Evolutionary conservation across 805 yeast species (phyloP).

Genomic region (Yamadazyma akitaensis): DNA sequence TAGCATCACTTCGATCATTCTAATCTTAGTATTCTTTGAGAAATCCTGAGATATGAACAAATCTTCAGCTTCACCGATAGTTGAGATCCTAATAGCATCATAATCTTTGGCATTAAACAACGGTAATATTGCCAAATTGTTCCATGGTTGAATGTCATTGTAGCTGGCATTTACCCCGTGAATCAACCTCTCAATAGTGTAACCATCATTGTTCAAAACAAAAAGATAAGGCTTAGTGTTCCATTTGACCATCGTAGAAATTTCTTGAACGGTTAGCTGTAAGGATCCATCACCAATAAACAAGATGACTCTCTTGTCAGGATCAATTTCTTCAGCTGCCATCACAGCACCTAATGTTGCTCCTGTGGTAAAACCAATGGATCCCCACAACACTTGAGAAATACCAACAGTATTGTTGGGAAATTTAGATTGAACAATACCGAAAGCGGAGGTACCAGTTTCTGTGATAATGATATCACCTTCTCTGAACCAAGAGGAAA

Average conservation of each 20-base stretch:
- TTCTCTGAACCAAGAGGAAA: slow-evolving; percentile 58
- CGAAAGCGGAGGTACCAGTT: slow-evolving; percentile 75
- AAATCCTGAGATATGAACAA: slow-evolving; percentile 47
- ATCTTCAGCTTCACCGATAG: slow-evolving; percentile 56
- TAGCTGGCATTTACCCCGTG: slow-evolving; percentile 65
- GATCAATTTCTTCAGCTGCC: slow-evolving; percentile 64
- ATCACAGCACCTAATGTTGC: slow-evolving; percentile 65
- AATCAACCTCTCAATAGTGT: slow-evolving; percentile 71
- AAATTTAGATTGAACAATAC: slow-evolving; percentile 63
- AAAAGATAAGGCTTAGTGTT: slow-evolving; percentile 64
- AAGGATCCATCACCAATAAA: slow-evolving; percentile 77
- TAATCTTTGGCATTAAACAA: slow-evolving; percentile 58
- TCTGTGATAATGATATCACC: slow-evolving; percentile 69
- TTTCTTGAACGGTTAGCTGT: slow-evolving; percentile 72
- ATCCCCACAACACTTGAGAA: slow-evolving; percentile 75
- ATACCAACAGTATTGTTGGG: slow-evolving; percentile 62
- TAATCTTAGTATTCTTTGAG: slow-evolving; percentile 54
- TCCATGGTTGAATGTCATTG: slow-evolving; percentile 69
- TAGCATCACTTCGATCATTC: slow-evolving; percentile 66
- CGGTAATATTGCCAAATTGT: slow-evolving; percentile 54
- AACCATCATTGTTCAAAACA: slow-evolving; percentile 69
- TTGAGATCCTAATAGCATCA: slow-evolving; percentile 52
- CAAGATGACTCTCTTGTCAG: slow-evolving; percentile 57
- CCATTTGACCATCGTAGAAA: slow-evolving; percentile 67
- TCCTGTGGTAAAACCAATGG: slow-evolving; percentile 70